Conservation (phyloP, 177 flowering plant genomes). For the Vitis hybrid region DNA sequence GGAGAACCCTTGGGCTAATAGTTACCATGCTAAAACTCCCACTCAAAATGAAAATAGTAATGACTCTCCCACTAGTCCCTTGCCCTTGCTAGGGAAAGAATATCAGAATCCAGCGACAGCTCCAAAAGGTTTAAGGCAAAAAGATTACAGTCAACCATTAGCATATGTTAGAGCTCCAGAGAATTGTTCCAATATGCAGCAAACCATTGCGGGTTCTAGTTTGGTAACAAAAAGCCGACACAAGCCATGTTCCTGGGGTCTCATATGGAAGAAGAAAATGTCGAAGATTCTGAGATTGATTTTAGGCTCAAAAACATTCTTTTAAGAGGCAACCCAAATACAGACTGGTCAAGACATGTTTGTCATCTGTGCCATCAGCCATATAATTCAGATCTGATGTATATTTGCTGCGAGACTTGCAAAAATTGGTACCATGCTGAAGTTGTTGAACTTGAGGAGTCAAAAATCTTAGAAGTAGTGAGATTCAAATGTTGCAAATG, state of each 20-base stretch:
- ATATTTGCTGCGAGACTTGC: conserved; percentile 78
- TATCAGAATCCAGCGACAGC: conserved; percentile 21
- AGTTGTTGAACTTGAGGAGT: conserved; percentile 77
- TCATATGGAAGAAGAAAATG: conserved; percentile 72
- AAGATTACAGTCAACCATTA: conserved; percentile 24
- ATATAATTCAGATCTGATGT: conserved; percentile 67
- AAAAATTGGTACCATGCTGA: conserved; percentile 86
- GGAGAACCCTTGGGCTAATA: too few species aligned
- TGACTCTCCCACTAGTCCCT: conserved; percentile 52
- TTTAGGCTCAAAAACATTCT: conserved; percentile 68
- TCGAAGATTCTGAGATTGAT: conserved; percentile 36
- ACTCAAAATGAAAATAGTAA: conserved; percentile 20
- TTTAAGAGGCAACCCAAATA: conserved; percentile 35
- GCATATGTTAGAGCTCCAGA: conserved; percentile 20
- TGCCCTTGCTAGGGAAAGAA: conserved; percentile 39
- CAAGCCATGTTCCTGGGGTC: conserved; percentile 48
- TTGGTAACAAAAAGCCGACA: conserved; percentile 21
- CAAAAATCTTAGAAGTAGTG: conserved; percentile 51
- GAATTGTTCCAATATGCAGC: conserved; percentile 22
- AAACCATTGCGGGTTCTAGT: conserved; percentile 27
- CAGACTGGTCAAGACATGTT: conserved; percentile 26
- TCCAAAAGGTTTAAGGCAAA: conserved; percentile 24
- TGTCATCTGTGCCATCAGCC: conserved; percentile 66
- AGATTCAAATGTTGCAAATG: conserved; percentile 94
- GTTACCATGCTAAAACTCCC: conserved; percentile 18